Evolutionary conservation across 495 filamentous ascomycete genomes (phyloP).

Genomic region (Talaromyces nanjingensis): DNA sequence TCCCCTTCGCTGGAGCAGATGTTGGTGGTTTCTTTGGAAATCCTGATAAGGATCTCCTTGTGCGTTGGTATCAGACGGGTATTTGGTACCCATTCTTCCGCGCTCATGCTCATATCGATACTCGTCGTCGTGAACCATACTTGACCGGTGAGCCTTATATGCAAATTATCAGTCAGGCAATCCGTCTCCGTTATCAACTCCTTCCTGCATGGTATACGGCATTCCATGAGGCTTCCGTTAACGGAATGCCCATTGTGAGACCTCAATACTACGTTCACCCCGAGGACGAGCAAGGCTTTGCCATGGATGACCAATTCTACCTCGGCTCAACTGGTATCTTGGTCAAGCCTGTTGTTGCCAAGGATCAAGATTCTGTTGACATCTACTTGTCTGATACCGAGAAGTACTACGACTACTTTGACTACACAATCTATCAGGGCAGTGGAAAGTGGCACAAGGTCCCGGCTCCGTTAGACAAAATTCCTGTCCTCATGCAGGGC

Average conservation of each 20-base stretch:
- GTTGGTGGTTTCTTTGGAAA: slow-evolving; percentile 98
- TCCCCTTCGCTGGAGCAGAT: slow-evolving; percentile 91
- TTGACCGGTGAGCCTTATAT: slow-evolving; percentile 77
- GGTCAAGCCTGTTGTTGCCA: slow-evolving; percentile 74
- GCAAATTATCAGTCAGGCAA: slow-evolving; percentile 76
- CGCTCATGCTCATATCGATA: slow-evolving; percentile 95
- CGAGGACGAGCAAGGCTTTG: slow-evolving; percentile 75
- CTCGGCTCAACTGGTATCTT: slow-evolving; percentile 79
- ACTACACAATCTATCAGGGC: slow-evolving; percentile 66
- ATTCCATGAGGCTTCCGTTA: slow-evolving; percentile 78
- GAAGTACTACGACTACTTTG: slow-evolving; percentile 92
- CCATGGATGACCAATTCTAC: slow-evolving; percentile 89
- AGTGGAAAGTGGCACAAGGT: slow-evolving; percentile 60
- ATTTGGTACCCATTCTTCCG: slow-evolving; percentile 99
- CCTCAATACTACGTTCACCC: slow-evolving; percentile 92
- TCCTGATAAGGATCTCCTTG: slow-evolving; percentile 80
- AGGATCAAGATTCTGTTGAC: slow-evolving; percentile 63
- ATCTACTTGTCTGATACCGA: slow-evolving; percentile 83
- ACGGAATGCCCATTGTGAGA: slow-evolving; percentile 79
- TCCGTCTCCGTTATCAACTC: slow-evolving; percentile 82
- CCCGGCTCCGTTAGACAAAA: slow-evolving; percentile 71
- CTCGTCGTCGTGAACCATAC: slow-evolving; percentile 90
- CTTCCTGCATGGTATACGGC: slow-evolving; percentile 95
- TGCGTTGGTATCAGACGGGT: slow-evolving; percentile 94
- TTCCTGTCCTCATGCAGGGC: slow-evolving; percentile 84